Evolutionary conservation across 805 yeast genomes (phyloP).

Genomic region (Ogataea neopini): DNA sequence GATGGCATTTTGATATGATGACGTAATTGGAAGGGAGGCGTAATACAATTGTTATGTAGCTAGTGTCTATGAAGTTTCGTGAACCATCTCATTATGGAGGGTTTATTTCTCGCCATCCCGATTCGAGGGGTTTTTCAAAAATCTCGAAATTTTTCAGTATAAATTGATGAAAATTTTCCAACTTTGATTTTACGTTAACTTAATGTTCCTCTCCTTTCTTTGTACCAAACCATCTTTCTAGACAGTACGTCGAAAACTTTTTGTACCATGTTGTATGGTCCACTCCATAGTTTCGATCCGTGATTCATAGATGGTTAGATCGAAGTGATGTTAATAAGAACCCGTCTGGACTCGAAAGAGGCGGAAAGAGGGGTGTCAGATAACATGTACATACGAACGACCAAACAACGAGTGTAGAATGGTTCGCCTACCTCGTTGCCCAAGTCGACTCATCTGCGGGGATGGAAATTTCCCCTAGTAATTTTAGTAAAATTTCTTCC

Average conservation of each 20-base stretch:
- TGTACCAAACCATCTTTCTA: conserved; percentile 38
- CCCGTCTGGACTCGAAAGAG: conserved; percentile 36
- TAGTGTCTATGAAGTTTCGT: too few species aligned
- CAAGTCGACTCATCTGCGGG: too few species aligned
- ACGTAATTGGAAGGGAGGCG: too few species aligned
- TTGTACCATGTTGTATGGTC: conserved; percentile 21
- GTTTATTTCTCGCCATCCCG: neutral
- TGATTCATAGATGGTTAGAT: conserved; percentile 37
- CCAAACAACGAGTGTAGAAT: too few species aligned
- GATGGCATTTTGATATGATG: neutral
- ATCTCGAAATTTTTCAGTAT: neutral
- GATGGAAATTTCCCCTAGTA: too few species aligned
- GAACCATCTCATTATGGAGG: too few species aligned
- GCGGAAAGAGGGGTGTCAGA: conserved; percentile 41
- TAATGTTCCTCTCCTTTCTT: conserved; percentile 17
- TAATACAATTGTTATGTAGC: too few species aligned
- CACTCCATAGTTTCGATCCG: conserved; percentile 31
- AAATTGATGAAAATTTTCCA: conserved; percentile 12
- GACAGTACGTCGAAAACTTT: conserved; percentile 36
- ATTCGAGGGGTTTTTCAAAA: conserved; percentile 1
- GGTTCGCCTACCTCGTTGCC: too few species aligned
- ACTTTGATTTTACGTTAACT: neutral
- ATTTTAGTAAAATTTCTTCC: too few species aligned
- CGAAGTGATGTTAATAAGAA: conserved; percentile 35
- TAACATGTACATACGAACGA: conserved; percentile 29